phyloP scores from a whole-genome alignment of 2,329 filamentous ascomycete species.

The Fusarium haematococcum region DNA sequence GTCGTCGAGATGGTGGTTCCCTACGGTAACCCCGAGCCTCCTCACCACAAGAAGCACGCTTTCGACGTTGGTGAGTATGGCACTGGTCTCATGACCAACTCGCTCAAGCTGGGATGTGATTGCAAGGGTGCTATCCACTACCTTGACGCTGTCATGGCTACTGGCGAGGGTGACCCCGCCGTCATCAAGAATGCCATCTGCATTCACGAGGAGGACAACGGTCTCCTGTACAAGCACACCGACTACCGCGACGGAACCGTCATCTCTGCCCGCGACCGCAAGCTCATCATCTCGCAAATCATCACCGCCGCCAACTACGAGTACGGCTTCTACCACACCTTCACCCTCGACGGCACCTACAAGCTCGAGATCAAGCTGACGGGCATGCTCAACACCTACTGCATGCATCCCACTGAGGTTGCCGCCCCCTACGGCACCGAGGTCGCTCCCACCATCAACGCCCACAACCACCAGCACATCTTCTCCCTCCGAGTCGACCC shows the following conservation, averaged over 20 bases:
- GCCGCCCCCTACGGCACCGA: conserved; percentile 71
- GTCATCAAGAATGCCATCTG: conserved; percentile 95
- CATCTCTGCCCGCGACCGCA: conserved; percentile 67
- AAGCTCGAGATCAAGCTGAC: conserved; percentile 66
- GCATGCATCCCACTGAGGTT: conserved; percentile 53
- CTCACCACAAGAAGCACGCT: conserved; percentile 84
- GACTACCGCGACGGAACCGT: conserved; percentile 71
- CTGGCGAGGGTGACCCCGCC: conserved; percentile 78
- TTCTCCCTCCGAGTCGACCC: conserved; percentile 76
- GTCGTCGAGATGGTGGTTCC: conserved; percentile 79
- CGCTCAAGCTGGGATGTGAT: conserved; percentile 81
- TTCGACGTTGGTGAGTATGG: conserved; percentile 87
- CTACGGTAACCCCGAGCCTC: conserved; percentile 82
- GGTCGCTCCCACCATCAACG: conserved; percentile 72
- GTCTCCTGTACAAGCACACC: conserved; percentile 74
- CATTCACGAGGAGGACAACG: conserved; percentile 74
- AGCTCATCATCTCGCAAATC: conserved; percentile 73
- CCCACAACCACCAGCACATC: conserved; percentile 78
- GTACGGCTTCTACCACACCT: conserved; percentile 58
- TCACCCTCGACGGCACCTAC: conserved; percentile 73
- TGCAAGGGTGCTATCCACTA: conserved; percentile 95
- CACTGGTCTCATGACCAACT: conserved; percentile 87
- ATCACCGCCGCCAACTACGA: conserved; percentile 77
- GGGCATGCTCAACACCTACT: conserved; percentile 57
- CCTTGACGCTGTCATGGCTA: conserved; percentile 88